Evolutionary conservation across 257 asterid genomes (phyloP), one percentile per base, ranked within the genome.

Genomic region (Fraxinus cuspidata): DNA sequence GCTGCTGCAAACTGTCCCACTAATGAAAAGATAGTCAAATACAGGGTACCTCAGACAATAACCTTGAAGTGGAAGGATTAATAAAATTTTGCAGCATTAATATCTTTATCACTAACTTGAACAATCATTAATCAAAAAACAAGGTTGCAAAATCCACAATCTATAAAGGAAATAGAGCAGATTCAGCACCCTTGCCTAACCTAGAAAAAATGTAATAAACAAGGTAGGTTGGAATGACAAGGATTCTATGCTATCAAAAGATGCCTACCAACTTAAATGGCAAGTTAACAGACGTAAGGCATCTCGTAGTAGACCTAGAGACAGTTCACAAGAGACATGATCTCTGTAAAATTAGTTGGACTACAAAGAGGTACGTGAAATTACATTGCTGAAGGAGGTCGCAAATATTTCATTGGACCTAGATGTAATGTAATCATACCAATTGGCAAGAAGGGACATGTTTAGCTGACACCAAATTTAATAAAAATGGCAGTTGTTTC

Each of bases 211-310:
- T 49, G 60, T 18, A 49, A 18, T 49, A 18, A 49, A 16, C 58
- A 37, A 37, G n/a, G n/a, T n/a, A n/a, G n/a, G n/a, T n/a, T n/a
- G n/a, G n/a, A n/a, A n/a, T n/a, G n/a, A n/a, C n/a, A n/a, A n/a
- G n/a, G 42, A 18, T 49, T 49, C 60, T 16, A 49, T 49, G 21
- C 5, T 2, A 16, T 49, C 60, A 16, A 49, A 49, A 15, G 60
- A 49, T 49, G 60, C 60, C 60, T 49, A 49, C 60, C 60, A 49
- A n/a, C n/a, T n/a, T n/a, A n/a, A n/a, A n/a, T n/a, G n/a, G n/a
- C n/a, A n/a, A n/a, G n/a, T n/a, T n/a, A n/a, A n/a, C n/a, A n/a
- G n/a, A n/a, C n/a, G n/a, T n/a, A n/a, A 49, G 60, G 60, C 23
- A 3, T 49, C 16, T 13, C 58, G n/a, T 6, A 21, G 3, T n/a